Base-by-base conservation (phyloP, 257 asterid species). In the Solanum etuberosum region DNA sequence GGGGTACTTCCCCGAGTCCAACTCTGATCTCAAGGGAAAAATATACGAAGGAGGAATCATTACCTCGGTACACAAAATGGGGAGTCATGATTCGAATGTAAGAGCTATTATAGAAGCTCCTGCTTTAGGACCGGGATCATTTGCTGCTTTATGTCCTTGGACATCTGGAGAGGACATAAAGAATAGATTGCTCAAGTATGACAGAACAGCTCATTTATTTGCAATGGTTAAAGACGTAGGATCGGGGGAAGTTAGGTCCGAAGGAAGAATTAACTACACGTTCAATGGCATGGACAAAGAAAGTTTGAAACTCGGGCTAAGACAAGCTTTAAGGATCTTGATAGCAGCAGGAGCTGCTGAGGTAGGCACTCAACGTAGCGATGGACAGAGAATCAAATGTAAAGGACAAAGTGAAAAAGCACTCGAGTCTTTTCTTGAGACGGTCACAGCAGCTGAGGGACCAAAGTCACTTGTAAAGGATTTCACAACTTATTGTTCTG, bases 301-400 rank as follows among this genome's bases (percentile, higher is more conserved):
- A 23, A 95, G 93, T 61, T 86, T 96, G 68, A 92, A 88, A 78
- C 72, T 31, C 0, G 98, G 98, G 6, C 16, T 95, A 31, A 86
- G 92, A 11, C 89, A 85, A 34, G 92, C 94, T 6, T 80, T 96
- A 54, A 88, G 92, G 91, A 94, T 96, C 9, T 38, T 96, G 71
- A 89, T 94, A 35, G 96, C 97, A 0, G 99, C 98, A 0, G 98
- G 99, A 21, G 99, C 99, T 3, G 92, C 23, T 1, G 99, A 96
- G 87, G 96, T 96, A 3, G 99, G 98, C 0, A 96, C 99, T 5
- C 97, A 93, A 29, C 96, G 86, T 78, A 94, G 98, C 7, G 91
- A 94, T 68, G 98, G 99, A 6, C 94, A 91, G 85, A 92, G 80
- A 88, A 51, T 94, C 38, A 91, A 88, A 70, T 94, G 98, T 77